A percentile compares a stretch with the other conserved stretches of the same genome.
Evolutionary conservation across 73 alveolate species (phyloP).

Genomic region (Tetrahymena elliotti): DNA sequence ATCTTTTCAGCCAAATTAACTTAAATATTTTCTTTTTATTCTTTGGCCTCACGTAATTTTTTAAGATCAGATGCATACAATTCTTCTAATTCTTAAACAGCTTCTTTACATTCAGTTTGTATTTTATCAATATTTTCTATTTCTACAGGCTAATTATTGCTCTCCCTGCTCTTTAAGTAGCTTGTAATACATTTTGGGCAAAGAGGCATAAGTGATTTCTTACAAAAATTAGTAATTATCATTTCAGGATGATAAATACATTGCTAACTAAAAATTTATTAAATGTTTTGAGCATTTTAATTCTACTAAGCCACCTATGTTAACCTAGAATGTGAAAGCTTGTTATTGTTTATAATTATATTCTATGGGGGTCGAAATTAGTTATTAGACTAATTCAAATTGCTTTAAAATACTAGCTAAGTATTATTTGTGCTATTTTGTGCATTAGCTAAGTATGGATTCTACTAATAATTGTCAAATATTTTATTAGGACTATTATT

Average conservation of each 20-base stretch:
- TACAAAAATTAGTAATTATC: conserved; percentile 30
- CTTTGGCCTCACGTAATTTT: conserved; percentile 7
- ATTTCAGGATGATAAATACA: conserved; percentile 26
- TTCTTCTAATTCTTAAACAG: neutral
- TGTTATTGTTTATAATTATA: neutral
- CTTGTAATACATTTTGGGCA: conserved; percentile 35
- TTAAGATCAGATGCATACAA: conserved; percentile 6
- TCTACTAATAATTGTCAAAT: neutral
- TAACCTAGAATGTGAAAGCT: neutral
- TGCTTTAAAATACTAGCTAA: neutral
- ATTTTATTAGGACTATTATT: neutral
- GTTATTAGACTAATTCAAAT: neutral
- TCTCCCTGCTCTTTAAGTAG: conserved; percentile 14
- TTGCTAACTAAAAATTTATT: neutral
- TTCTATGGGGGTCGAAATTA: neutral
- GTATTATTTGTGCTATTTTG: neutral
- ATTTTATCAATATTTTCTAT: conserved; percentile 26
- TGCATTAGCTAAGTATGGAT: neutral
- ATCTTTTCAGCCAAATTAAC: conserved; percentile 16
- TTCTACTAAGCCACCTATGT: neutral
- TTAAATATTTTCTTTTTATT: conserved; percentile 35
- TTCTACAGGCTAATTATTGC: conserved; percentile 22
- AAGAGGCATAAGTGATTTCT: conserved; percentile 34
- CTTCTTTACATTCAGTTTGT: conserved; percentile 22
- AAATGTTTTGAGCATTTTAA: neutral